phyloP scores from a whole-genome alignment of 2,329 filamentous ascomycete species.

The Mycosphaerelloides madeirae region DNA sequence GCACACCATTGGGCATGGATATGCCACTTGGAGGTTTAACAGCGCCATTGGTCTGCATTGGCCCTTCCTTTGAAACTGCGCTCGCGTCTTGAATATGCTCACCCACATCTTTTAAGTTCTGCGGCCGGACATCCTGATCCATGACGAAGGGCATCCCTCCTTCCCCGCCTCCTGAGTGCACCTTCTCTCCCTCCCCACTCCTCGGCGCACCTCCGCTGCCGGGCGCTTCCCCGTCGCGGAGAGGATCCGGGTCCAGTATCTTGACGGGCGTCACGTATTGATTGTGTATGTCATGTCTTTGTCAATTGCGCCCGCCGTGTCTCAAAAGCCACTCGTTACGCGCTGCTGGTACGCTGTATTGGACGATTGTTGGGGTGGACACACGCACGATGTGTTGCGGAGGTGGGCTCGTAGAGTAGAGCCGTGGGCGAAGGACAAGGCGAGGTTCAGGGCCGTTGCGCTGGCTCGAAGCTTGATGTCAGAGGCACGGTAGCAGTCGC shows the following conservation, averaged over 20 bases:
- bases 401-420: neutral
- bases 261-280: constrained; percentile 9
- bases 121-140: constrained; percentile 39
- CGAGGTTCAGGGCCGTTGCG: neutral
- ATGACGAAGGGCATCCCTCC: constrained; percentile 45
- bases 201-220: constrained; percentile 15
- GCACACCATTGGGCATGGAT: constrained; percentile 13
- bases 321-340: no score
- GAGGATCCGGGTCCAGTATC: constrained; percentile 24
- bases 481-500: constrained; percentile 1
- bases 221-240: constrained; percentile 13
- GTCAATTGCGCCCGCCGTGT: neutral
- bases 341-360: no score
- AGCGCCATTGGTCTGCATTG: no score
- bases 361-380: no score
- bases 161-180: constrained; percentile 9
- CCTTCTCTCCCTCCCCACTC: constrained; percentile 13
- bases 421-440: neutral
- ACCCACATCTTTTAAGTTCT: constrained; percentile 31
- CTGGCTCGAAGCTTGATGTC: constrained; percentile 1
- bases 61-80: no score
- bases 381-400: no score
- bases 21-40: constrained; percentile 1
- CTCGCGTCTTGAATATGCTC: constrained; percentile 23
- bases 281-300: constrained; percentile 21